Evolutionary conservation across 805 yeast genomes (phyloP).

Genomic region (Metschnikowia amazonensis): DNA sequence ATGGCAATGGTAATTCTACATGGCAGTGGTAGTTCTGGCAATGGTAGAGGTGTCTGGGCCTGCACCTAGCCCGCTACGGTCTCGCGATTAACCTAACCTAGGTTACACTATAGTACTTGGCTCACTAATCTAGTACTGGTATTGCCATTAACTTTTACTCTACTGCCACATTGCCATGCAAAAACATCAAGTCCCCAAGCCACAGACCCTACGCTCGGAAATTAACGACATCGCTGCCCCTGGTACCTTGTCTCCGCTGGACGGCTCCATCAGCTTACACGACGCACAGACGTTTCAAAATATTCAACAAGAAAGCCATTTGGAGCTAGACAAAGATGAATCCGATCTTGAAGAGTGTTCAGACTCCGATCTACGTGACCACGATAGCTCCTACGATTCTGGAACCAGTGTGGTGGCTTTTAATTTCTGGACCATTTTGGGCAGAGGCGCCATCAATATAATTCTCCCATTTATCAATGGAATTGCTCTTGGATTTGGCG

Average conservation of each 20-base stretch:
- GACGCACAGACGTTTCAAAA: conserved; percentile 28
- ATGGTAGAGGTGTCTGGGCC: neutral
- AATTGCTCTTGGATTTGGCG: conserved; percentile 94
- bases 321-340: conserved; percentile 15
- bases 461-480: conserved; percentile 88
- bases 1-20: no score
- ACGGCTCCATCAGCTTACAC: conserved; percentile 26
- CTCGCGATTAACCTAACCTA: neutral
- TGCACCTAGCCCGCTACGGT: neutral
- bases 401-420: conserved; percentile 11
- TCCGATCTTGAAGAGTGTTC: conserved; percentile 3
- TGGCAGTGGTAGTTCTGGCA: no score
- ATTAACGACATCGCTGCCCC: neutral
- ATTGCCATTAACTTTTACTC: no score
- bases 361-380: conserved; percentile 1
- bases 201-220: neutral
- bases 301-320: conserved; percentile 21
- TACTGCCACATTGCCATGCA: neutral
- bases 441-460: conserved; percentile 66
- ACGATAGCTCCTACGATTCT: neutral
- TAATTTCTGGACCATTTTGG: conserved; percentile 38
- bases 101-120: no score
- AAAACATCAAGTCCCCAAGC: neutral
- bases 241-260: conserved; percentile 10
- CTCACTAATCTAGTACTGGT: no score